phyloP scores from a whole-genome alignment of 2,329 filamentous ascomycete genomes.

The Dactylellina sp. region DNA sequence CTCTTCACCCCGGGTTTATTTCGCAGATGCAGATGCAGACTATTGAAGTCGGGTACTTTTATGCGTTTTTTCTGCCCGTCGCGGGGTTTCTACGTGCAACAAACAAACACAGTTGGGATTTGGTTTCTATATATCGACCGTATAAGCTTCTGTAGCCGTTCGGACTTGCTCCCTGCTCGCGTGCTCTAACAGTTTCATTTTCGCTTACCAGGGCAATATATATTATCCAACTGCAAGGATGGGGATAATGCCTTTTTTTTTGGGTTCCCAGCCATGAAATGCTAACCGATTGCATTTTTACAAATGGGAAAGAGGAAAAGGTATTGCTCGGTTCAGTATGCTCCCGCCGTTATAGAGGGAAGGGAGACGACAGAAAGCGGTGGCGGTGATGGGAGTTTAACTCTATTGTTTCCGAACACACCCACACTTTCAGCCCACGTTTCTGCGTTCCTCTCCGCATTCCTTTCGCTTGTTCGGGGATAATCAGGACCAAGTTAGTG shows the following conservation, averaged over 20 bases:
- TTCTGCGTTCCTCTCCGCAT: conserved; percentile 55
- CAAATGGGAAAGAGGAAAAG: no score
- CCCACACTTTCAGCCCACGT: neutral
- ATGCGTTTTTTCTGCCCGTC: conserved; percentile 22
- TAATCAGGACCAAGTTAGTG: conserved; percentile 40
- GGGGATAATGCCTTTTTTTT: neutral
- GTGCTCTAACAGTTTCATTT: conserved; percentile 20
- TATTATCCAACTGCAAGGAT: conserved; percentile 11
- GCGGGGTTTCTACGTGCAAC: conserved; percentile 15
- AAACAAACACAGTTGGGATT: no score
- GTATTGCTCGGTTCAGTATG: neutral
- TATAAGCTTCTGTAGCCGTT: conserved; percentile 34
- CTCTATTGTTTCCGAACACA: no score
- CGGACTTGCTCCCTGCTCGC: conserved; percentile 32
- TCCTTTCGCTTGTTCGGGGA: conserved; percentile 54
- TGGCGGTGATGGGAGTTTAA: no score
- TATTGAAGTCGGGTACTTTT: conserved; percentile 25
- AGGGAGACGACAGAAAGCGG: no score
- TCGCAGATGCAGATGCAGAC: neutral
- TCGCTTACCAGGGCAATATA: conserved; percentile 28
- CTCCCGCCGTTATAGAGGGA: neutral
- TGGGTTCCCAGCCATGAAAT: neutral
- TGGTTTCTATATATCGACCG: neutral
- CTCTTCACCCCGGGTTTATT: no score
- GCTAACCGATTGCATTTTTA: conserved; percentile 10